phyloP scores from a whole-genome alignment of 2,329 filamentous ascomycete genomes.

The Graphilbum ipis-grandicollis region DNA sequence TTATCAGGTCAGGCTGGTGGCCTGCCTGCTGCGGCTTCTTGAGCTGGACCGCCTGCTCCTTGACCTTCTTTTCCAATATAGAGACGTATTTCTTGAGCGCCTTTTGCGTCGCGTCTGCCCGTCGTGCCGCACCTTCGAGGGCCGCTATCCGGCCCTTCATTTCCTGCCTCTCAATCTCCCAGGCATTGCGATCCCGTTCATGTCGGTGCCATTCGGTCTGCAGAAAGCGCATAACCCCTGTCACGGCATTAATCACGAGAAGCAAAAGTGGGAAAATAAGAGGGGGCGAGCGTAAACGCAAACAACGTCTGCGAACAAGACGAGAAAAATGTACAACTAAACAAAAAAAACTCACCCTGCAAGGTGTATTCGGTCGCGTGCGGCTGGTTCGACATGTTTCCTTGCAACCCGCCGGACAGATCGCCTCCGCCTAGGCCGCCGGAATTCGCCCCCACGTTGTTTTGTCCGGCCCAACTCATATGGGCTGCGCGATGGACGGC shows the following conservation, averaged over 20 bases:
- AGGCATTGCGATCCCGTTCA: constrained; percentile 91
- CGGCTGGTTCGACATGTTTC: constrained; percentile 30
- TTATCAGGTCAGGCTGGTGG: constrained; percentile 19
- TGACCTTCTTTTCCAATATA: constrained; percentile 76
- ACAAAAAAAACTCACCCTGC: constrained; percentile 22
- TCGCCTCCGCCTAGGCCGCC: constrained; percentile 24
- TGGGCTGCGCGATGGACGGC: not conserved
- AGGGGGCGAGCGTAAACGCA: too few species aligned
- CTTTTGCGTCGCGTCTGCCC: constrained; percentile 76
- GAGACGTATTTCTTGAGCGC: constrained; percentile 79
- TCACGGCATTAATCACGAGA: not conserved
- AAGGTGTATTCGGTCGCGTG: constrained; percentile 45
- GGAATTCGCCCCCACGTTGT: constrained; percentile 22
- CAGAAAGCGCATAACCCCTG: constrained; percentile 96
- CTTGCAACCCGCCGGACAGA: constrained; percentile 25
- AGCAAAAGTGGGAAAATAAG: too few species aligned
- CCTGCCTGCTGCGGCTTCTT: constrained; percentile 36
- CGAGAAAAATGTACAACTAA: not conserved
- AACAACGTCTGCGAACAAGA: not conserved
- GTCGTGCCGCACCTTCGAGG: constrained; percentile 75
- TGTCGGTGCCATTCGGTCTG: constrained; percentile 99
- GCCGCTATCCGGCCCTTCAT: constrained; percentile 97
- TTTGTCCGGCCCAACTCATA: constrained; percentile 9
- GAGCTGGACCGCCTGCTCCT: constrained; percentile 60
- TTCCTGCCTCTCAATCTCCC: constrained; percentile 97